Conservation (phyloP, 2,329 filamentous ascomycete species). For the Epichloe coenophiala region DNA sequence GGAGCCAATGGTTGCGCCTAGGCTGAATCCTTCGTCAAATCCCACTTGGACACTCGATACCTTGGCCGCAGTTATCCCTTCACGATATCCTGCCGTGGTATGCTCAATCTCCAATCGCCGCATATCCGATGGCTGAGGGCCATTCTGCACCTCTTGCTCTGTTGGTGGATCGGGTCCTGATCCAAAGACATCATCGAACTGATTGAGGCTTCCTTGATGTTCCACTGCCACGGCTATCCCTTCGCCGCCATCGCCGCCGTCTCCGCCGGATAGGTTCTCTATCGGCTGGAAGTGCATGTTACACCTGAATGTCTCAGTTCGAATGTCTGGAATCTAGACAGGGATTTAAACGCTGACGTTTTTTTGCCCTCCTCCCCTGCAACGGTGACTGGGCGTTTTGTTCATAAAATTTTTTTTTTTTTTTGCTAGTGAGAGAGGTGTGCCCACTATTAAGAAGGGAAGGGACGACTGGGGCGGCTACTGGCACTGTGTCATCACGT, state of each 20-base stretch:
- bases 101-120: conserved; percentile 63
- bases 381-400: neutral
- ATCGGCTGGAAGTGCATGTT: conserved; percentile 23
- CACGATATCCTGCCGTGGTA: conserved; percentile 77
- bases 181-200: conserved; percentile 25
- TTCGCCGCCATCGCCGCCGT: conserved; percentile 7
- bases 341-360: conserved; percentile 20
- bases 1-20: conserved; percentile 71
- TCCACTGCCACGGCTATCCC: neutral
- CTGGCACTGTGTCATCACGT: neutral
- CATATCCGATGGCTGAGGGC: conserved; percentile 48
- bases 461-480: neutral
- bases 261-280: conserved; percentile 14
- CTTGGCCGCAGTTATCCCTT: conserved; percentile 70
- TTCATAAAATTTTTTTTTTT: neutral
- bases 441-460: neutral
- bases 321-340: neutral
- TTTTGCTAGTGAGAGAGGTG: neutral
- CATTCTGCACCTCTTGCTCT: conserved; percentile 6
- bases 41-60: conserved; percentile 64
- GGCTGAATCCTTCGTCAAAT: conserved; percentile 80
- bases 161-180: conserved; percentile 12
- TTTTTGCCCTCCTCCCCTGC: neutral
- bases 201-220: conserved; percentile 7
- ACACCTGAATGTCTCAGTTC: neutral